A percentile compares a stretch with the other conserved stretches of the same genome.
Conservation (phyloP, 1,284 basidiomycete species). For the Cystobasidiaceae sp. region DNA sequence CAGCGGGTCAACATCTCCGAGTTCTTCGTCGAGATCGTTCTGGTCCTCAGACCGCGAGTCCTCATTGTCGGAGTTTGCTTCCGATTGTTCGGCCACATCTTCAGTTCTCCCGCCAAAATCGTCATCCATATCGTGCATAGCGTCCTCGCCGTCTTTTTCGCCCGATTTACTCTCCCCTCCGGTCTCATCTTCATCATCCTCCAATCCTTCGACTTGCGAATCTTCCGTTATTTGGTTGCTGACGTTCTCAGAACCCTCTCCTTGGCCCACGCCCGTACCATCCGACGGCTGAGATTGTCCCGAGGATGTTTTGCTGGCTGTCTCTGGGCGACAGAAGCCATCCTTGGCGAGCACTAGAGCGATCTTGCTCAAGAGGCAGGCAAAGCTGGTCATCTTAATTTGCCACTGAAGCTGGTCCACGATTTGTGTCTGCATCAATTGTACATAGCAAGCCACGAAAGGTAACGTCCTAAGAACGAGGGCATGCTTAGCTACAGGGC, state of each 20-base stretch:
- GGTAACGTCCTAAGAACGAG: too few relatives aligned
- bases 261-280: constrained; percentile 81
- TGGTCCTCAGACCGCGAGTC: constrained; percentile 59
- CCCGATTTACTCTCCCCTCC: constrained; percentile 54
- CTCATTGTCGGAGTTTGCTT: constrained; percentile 53
- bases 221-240: constrained; percentile 92
- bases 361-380: constrained; percentile 69
- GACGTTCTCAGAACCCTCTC: constrained; percentile 75
- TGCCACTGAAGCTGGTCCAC: constrained; percentile 59
- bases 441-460: background rate
- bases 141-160: constrained; percentile 56
- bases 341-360: constrained; percentile 69
- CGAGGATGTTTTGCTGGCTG: constrained; percentile 48
- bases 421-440: constrained; percentile 53
- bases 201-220: constrained; percentile 89
- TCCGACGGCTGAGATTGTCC: constrained; percentile 55
- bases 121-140: constrained; percentile 58
- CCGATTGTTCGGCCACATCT: constrained; percentile 51
- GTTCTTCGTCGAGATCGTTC: constrained; percentile 66
- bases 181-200: constrained; percentile 61
- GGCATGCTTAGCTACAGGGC: too few relatives aligned
- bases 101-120: constrained; percentile 50
- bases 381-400: constrained; percentile 77
- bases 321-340: constrained; percentile 83
- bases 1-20: constrained; percentile 77